Evolutionary conservation across 148 eudicot genomes (phyloP).

Genomic region (Silene uniflora): DNA sequence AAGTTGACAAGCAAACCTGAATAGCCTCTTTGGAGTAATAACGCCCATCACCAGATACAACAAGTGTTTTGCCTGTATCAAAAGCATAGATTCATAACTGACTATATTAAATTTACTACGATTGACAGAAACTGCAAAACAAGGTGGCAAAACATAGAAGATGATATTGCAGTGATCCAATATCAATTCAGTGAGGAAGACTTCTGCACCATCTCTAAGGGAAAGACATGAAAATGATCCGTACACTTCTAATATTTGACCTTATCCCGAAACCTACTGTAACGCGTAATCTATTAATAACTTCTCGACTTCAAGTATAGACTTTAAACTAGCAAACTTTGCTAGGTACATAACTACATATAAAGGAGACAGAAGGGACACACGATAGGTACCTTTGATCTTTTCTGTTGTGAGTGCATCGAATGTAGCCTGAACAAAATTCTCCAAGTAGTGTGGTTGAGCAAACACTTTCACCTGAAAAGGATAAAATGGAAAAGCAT

Average conservation of each 20-base stretch:
- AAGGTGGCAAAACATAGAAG: neutral
- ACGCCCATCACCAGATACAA: slow-evolving; percentile 99
- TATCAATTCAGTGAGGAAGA: neutral
- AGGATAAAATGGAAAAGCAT: neutral
- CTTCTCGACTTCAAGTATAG: neutral
- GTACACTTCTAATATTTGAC: neutral
- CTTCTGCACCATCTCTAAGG: neutral
- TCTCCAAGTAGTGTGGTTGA: slow-evolving; percentile 83
- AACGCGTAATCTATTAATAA: neutral
- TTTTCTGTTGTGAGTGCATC: slow-evolving; percentile 82
- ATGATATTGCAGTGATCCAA: neutral
- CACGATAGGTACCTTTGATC: slow-evolving; percentile 35
- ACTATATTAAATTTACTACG: neutral
- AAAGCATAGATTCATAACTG: neutral
- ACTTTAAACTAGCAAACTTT: neutral
- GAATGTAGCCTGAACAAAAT: slow-evolving; percentile 85
- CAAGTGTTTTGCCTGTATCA: slow-evolving; percentile 80
- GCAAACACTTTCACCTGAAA: slow-evolving; percentile 67
- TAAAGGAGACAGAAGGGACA: neutral
- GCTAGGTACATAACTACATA: neutral
- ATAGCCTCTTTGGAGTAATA: slow-evolving; percentile 88
- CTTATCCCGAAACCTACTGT: neutral
- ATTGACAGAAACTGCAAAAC: neutral
- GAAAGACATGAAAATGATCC: neutral
- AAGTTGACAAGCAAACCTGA: slow-evolving; percentile 50